These are phyloP conservation scores for Penicillium sp. DNA, from an alignment of 2,329 filamentous ascomycete genomes.

Conservation along the genomic window DNA sequence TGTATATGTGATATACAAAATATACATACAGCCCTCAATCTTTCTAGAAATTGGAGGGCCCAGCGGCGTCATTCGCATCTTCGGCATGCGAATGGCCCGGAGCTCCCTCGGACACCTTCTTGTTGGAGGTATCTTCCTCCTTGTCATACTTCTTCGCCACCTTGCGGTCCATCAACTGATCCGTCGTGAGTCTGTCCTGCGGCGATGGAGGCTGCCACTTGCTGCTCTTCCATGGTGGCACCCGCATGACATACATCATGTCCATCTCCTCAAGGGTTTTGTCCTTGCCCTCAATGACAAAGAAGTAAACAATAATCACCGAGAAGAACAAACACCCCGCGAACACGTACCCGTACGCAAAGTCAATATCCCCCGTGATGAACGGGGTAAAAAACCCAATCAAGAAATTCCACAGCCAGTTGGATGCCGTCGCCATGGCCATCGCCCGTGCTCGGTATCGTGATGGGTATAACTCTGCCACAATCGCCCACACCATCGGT, in stretches of 20 bases:
- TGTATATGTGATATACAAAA: too few relatives aligned
- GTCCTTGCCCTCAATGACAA: slow-evolving; percentile 70
- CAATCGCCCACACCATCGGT: slow-evolving; percentile 56
- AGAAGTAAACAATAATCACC: slow-evolving; percentile 68
- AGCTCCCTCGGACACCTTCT: slow-evolving; percentile 9
- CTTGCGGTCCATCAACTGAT: slow-evolving; percentile 27
- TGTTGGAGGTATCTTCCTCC: slow-evolving; percentile 17
- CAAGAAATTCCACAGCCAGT: slow-evolving; percentile 74
- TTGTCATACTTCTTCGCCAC: slow-evolving; percentile 18
- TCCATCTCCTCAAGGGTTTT: slow-evolving; percentile 74
- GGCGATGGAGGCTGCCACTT: slow-evolving; percentile 41
- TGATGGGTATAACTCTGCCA: slow-evolving; percentile 44
- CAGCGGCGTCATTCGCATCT: slow-evolving; percentile 14
- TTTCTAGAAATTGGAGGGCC: slow-evolving; percentile 15
- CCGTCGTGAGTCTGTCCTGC: slow-evolving; percentile 28
- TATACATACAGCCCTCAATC: background rate
- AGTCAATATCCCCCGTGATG: slow-evolving; percentile 70
- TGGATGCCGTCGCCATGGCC: slow-evolving; percentile 72
- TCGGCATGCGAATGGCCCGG: slow-evolving; percentile 26
- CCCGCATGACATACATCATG: slow-evolving; percentile 67
- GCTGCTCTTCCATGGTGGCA: slow-evolving; percentile 61
- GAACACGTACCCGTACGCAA: slow-evolving; percentile 75
- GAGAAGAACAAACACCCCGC: slow-evolving; percentile 68
- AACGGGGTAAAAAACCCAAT: slow-evolving; percentile 77
- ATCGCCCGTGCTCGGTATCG: slow-evolving; percentile 68